phyloP scores from a whole-genome alignment of 768 basidiomycete species.

The Favolaschia claudopus region DNA sequence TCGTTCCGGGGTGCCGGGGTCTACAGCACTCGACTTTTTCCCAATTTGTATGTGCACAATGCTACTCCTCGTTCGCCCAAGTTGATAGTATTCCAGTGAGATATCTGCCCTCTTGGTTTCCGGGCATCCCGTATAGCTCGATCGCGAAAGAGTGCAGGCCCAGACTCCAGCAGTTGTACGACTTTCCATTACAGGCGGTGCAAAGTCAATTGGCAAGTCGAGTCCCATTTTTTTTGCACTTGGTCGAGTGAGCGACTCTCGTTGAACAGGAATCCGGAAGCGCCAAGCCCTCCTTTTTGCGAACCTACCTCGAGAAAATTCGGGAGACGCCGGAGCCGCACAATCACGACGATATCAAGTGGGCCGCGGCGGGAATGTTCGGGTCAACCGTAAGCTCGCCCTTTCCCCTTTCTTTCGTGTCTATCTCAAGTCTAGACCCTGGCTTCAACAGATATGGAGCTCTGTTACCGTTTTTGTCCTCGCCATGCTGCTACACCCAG shows the following conservation, averaged over 20 bases:
- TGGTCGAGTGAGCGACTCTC: neutral
- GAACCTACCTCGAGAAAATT: neutral
- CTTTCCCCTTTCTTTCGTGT: no score
- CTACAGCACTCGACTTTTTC: conserved; percentile 31
- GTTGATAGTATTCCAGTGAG: conserved; percentile 39
- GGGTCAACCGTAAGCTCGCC: conserved; percentile 5
- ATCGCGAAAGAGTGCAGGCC: conserved; percentile 40
- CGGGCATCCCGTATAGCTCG: conserved; percentile 44
- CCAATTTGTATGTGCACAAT: conserved; percentile 28
- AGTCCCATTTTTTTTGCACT: neutral
- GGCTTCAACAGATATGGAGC: conserved; percentile 15
- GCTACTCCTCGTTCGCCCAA: neutral
- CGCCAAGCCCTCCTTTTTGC: conserved; percentile 4
- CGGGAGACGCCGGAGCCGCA: neutral
- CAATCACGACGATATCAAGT: neutral
- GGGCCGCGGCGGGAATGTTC: conserved; percentile 13
- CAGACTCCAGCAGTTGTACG: conserved; percentile 38
- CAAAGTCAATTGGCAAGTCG: conserved; percentile 36
- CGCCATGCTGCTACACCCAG: conserved; percentile 40
- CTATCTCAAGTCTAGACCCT: neutral
- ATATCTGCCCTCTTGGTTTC: conserved; percentile 48
- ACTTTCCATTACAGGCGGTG: conserved; percentile 40
- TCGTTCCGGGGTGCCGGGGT: conserved; percentile 24
- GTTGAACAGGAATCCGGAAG: neutral
- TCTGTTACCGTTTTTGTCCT: conserved; percentile 37